Evolutionary conservation across 495 filamentous ascomycete genomes (phyloP).

Genomic region (Neurospora sp.): DNA sequence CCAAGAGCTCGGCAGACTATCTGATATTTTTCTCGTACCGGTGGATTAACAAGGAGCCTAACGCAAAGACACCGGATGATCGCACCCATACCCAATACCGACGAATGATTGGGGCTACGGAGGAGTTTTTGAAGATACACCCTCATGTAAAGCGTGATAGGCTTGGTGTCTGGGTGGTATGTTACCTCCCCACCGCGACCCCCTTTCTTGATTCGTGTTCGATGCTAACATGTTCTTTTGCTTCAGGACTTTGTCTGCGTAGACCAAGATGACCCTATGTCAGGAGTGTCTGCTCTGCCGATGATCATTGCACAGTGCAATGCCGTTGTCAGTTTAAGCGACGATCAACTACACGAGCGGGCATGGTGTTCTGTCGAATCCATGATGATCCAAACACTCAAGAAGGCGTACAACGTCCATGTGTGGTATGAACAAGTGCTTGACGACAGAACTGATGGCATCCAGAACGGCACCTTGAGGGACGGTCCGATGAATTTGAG

Average conservation of each 20-base stretch:
- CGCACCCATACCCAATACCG: slow-evolving; percentile 13
- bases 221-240: not conserved
- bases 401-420: slow-evolving; percentile 5
- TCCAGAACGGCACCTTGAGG: not conserved
- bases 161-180: slow-evolving; percentile 18
- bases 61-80: slow-evolving; percentile 11
- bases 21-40: slow-evolving; percentile 21
- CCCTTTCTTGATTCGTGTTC: not conserved
- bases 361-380: slow-evolving; percentile 20
- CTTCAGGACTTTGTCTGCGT: slow-evolving; percentile 19
- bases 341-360: slow-evolving; percentile 7
- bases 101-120: slow-evolving; percentile 11
- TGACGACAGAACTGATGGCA: not conserved
- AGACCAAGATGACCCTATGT: slow-evolving; percentile 14
- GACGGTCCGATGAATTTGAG: not conserved
- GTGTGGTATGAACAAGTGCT: slow-evolving; percentile 15
- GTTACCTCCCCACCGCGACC: not conserved
- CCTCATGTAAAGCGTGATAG: slow-evolving; percentile 6
- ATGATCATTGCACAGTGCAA: slow-evolving; percentile 20
- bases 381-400: slow-evolving; percentile 10
- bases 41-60: slow-evolving; percentile 11
- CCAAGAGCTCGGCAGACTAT: slow-evolving; percentile 1
- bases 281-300: slow-evolving; percentile 15
- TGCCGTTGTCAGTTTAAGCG: slow-evolving; percentile 15
- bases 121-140: slow-evolving; percentile 11